These are phyloP conservation scores for Ganoderma resinaceum DNA, from an alignment of 1,284 basidiomycete species.

Conservation along the genomic window DNA sequence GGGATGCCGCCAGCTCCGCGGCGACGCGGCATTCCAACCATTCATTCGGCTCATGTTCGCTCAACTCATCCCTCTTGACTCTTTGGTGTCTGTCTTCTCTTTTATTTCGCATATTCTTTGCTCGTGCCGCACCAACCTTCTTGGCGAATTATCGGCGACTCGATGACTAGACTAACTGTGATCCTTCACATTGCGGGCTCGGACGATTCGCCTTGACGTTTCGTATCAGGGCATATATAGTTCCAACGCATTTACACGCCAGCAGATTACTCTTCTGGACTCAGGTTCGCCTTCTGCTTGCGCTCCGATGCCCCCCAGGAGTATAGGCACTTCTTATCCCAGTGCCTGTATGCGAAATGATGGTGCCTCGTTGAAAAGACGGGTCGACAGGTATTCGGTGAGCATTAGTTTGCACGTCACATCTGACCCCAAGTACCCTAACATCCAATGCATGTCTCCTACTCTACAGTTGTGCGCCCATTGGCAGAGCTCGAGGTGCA, in stretches of 20 bases:
- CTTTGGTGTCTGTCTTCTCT: too few species aligned
- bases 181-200: too few species aligned
- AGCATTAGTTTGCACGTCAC: background rate
- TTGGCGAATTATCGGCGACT: too few species aligned
- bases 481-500: too few species aligned
- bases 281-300: background rate
- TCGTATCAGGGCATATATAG: too few species aligned
- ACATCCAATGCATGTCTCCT: background rate
- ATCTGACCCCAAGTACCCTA: background rate
- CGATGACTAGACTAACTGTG: too few species aligned
- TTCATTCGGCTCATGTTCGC: constrained; percentile 1
- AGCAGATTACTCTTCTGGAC: too few species aligned
- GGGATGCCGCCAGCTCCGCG: background rate
- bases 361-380: background rate
- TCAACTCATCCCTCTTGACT: background rate
- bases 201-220: too few species aligned
- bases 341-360: background rate
- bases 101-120: too few species aligned
- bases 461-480: background rate
- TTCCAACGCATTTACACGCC: too few species aligned
- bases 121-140: too few species aligned
- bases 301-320: background rate
- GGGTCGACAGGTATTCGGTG: background rate
- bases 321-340: background rate
- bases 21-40: background rate